phyloP scores from a whole-genome alignment of 148 eudicot species.

The Vaccinium corymbosum region DNA sequence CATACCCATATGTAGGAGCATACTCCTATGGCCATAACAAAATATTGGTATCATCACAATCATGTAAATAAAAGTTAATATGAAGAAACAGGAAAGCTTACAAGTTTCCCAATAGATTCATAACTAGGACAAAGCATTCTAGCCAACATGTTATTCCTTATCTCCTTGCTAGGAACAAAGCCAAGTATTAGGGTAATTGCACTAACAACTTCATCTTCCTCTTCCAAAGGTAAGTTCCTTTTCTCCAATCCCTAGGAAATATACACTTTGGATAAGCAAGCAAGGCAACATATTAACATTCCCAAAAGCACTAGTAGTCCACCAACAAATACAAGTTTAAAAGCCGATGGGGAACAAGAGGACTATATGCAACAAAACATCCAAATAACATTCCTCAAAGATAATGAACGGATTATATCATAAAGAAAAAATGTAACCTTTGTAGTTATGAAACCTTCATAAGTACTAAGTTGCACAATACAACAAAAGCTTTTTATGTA shows the following conservation, averaged over 20 bases:
- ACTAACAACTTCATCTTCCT: slow-evolving; percentile 82
- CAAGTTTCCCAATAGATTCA: slow-evolving; percentile 75
- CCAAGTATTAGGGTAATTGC: slow-evolving; percentile 70
- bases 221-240: slow-evolving; percentile 62
- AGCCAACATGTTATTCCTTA: slow-evolving; percentile 68
- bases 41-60: background rate
- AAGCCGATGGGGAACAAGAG: background rate
- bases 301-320: slow-evolving; percentile 4
- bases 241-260: slow-evolving; percentile 60
- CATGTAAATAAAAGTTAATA: background rate
- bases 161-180: slow-evolving; percentile 57
- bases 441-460: background rate
- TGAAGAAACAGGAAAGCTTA: slow-evolving; percentile 34
- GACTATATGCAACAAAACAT: background rate
- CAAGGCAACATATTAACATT: background rate
- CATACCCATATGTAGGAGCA: slow-evolving; percentile 4
- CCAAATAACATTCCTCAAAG: background rate
- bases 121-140: slow-evolving; percentile 72
- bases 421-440: background rate
- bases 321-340: slow-evolving; percentile 4
- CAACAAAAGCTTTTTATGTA: background rate
- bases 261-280: background rate
- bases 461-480: background rate
- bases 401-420: background rate
- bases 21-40: background rate